phyloP scores from a whole-genome alignment of 2,329 filamentous ascomycete species.

The Aspergillus fumigatus region DNA sequence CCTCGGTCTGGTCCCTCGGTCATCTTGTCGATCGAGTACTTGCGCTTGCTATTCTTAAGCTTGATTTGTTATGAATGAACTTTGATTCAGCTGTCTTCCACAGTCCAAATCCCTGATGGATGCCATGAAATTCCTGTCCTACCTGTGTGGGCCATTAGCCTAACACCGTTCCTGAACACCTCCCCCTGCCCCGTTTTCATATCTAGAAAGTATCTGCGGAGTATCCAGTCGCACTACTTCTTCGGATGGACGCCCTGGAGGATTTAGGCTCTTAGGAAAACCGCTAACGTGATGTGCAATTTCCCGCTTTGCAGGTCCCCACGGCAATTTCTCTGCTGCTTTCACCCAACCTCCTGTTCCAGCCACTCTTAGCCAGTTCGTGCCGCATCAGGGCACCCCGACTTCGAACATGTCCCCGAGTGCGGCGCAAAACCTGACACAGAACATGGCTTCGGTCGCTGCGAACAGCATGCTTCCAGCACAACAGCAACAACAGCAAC shows the following conservation, averaged over 20 bases:
- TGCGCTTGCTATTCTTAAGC: neutral
- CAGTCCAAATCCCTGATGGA: neutral
- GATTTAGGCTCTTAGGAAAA: conserved; percentile 8
- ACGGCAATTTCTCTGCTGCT: conserved; percentile 33
- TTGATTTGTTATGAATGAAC: neutral
- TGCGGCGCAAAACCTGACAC: conserved; percentile 28
- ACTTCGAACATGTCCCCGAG: conserved; percentile 26
- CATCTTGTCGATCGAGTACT: neutral
- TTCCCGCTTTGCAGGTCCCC: conserved; percentile 26
- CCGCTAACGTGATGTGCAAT: conserved; percentile 18
- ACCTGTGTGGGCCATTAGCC: neutral
- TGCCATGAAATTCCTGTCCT: neutral
- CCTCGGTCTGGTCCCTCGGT: neutral
- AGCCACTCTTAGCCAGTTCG: conserved; percentile 27
- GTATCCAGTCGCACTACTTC: conserved; percentile 3
- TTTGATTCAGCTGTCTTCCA: neutral
- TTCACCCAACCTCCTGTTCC: conserved; percentile 32
- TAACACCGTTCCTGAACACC: neutral
- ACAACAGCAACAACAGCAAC: conserved; percentile 24
- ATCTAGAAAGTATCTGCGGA: neutral
- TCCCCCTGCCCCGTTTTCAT: neutral
- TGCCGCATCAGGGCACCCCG: conserved; percentile 25
- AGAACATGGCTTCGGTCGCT: conserved; percentile 34
- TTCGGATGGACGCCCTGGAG: conserved; percentile 1
- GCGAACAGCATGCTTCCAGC: conserved; percentile 30